Evolutionary conservation across 2,329 filamentous ascomycete species (phyloP).

Genomic region (Scleromitrula shiraiana): DNA sequence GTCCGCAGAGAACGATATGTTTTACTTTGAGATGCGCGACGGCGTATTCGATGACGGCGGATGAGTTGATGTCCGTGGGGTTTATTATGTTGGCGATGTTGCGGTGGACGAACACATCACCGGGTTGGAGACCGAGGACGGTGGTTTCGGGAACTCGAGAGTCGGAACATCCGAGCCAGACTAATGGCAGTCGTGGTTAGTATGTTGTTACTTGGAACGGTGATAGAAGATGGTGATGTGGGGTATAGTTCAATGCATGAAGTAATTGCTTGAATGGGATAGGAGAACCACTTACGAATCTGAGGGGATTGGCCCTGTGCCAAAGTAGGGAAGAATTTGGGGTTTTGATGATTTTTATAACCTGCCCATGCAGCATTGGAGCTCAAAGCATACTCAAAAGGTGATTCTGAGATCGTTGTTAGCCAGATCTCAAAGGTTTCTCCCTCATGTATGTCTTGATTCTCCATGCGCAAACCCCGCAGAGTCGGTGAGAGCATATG

Average conservation of each 20-base stretch:
- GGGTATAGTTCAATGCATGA: background rate
- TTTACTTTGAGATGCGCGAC: conserved; percentile 64
- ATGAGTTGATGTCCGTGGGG: conserved; percentile 65
- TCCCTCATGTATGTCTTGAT: background rate
- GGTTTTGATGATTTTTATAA: conserved; percentile 56
- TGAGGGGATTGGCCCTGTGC: conserved; percentile 58
- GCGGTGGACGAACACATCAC: conserved; percentile 82
- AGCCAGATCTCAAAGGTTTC: background rate
- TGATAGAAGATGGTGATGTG: background rate
- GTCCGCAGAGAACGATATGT: conserved; percentile 63
- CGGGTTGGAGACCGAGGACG: conserved; percentile 68
- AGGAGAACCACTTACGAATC: conserved; percentile 40
- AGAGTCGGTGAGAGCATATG: background rate
- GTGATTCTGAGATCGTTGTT: conserved; percentile 14
- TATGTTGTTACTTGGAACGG: background rate
- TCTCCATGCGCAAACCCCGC: background rate
- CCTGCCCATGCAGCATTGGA: conserved; percentile 65
- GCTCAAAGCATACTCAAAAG: conserved; percentile 53
- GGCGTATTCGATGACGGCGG: conserved; percentile 72
- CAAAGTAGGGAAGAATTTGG: conserved; percentile 61
- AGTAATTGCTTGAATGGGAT: background rate
- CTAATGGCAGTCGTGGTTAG: conserved; percentile 28
- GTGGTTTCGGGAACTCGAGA: conserved; percentile 78
- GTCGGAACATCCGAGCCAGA: conserved; percentile 86
- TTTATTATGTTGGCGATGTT: conserved; percentile 84